A percentile compares a stretch with the other conserved stretches of the same genome.
phyloP scores from a whole-genome alignment of 176 grass and related monocot genomes.

The Leersia perrieri region DNA sequence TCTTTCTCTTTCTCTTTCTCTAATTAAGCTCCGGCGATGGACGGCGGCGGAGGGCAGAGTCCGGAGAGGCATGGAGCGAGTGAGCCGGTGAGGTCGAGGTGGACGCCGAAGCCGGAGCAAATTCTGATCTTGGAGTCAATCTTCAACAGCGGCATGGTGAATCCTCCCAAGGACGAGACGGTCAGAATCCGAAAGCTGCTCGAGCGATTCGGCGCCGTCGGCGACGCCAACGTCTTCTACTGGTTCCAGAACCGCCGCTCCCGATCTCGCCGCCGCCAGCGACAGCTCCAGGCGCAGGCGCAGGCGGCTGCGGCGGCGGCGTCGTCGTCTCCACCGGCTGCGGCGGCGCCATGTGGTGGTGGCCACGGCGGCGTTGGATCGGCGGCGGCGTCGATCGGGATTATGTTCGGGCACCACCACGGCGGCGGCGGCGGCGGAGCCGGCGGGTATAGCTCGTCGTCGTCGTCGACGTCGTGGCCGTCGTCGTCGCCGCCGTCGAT shows the following conservation, averaged over 20 bases:
- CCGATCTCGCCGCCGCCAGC: constrained; percentile 74
- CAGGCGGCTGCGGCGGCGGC: not conserved
- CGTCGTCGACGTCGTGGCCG: too few species aligned
- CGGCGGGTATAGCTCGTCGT: constrained; percentile 7
- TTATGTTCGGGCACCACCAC: too few species aligned
- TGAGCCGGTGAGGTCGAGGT: constrained; percentile 70
- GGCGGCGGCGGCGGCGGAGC: not conserved
- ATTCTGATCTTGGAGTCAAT: constrained; percentile 95
- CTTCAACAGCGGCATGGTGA: constrained; percentile 98
- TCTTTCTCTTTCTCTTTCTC: not conserved
- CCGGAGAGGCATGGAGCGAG: constrained; percentile 24
- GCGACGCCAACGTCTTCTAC: constrained; percentile 97
- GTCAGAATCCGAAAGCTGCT: constrained; percentile 91
- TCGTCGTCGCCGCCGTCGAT: constrained; percentile 42
- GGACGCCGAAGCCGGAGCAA: constrained; percentile 96
- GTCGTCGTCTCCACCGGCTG: constrained; percentile 14
- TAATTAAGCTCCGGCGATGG: too few species aligned
- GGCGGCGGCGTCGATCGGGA: too few species aligned
- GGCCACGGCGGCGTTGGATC: too few species aligned
- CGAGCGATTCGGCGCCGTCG: constrained; percentile 87
- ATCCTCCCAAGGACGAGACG: constrained; percentile 94
- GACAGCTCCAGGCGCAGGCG: constrained; percentile 57
- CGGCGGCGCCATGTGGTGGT: too few species aligned
- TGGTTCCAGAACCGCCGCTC: constrained; percentile 99
- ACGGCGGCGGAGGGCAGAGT: constrained; percentile 42